Evolutionary conservation across 2,329 filamentous ascomycete species (phyloP).

Genomic region (Fonsecaea erecta): DNA sequence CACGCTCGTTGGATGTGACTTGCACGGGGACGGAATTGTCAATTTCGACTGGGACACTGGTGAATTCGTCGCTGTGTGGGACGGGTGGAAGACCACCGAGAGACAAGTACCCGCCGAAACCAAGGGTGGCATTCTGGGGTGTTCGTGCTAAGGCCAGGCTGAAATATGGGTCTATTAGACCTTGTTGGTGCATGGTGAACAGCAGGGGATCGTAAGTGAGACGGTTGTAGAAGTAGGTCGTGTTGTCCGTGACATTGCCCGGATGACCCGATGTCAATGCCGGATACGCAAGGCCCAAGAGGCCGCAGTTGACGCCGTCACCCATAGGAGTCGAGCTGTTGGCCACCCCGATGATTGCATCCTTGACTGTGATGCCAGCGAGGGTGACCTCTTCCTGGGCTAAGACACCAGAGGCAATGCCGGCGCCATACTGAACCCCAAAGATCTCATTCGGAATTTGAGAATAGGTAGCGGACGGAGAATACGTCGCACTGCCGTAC

Average conservation of each 20-base stretch:
- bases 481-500: constrained; percentile 36
- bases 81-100: constrained; percentile 52
- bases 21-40: constrained; percentile 3
- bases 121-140: constrained; percentile 48
- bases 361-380: constrained; percentile 37
- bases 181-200: constrained; percentile 53
- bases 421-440: constrained; percentile 39
- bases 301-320: constrained; percentile 53
- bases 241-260: constrained; percentile 33
- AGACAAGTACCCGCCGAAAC: constrained; percentile 52
- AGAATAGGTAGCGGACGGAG: constrained; percentile 24
- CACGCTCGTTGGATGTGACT: constrained; percentile 9
- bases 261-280: constrained; percentile 51
- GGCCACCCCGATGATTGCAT: constrained; percentile 56
- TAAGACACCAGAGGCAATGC: constrained; percentile 36
- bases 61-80: constrained; percentile 43
- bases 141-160: constrained; percentile 44
- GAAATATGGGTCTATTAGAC: constrained; percentile 42
- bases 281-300: constrained; percentile 59
- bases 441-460: constrained; percentile 37
- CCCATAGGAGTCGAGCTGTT: constrained; percentile 51
- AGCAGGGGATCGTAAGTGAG: constrained; percentile 57
- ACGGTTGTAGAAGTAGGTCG: constrained; percentile 38
- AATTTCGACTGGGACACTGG: constrained; percentile 45
- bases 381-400: constrained; percentile 38